Base-by-base conservation (phyloP, 2,329 filamentous ascomycete species). In the Xylariales sp. region DNA sequence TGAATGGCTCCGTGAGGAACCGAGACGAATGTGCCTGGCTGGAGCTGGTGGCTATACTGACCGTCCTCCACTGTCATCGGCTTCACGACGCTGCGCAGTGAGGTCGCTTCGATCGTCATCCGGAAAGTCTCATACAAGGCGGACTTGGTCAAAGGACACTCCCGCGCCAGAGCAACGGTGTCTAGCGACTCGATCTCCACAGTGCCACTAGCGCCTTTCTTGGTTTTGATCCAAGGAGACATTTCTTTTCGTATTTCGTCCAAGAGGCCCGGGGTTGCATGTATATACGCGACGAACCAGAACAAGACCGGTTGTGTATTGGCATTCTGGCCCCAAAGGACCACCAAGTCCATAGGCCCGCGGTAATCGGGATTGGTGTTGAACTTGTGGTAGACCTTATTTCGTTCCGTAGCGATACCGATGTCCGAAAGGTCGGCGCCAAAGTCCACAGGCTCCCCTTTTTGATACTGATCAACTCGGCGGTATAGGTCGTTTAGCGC, bases 371-470 rank as follows among this genome's bases (percentile, higher is more conserved):
- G n/a, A 1, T 34, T 15, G 28, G 40, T 40, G 32, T 33, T 35
- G 27, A 31, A 6, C 18, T 36, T 19, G 15, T 29, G 15, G 35
- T 47, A 47, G 13, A 42, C 31, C 4, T 36, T 19, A 20, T 34
- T 42, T 12, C 47, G 40, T 25, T 40, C 41, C 24, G 38, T 8
- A 2, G 38, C 38, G 20, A 40, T 21, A 33, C 47, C 38, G 18
- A 46, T 33, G 13, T 49, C 45, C 2, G 45, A 49, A 40, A 46
- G 42, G 33, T 47, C 45, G 16, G 44, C 46, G 11, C 37, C 44
- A 15, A 42, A 39, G 35, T 47, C 43, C 6, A 47, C 37, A 5
- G 34, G 33, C 13, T 42, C 31, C 5, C 45, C 47, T 14, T 27
- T 28, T 29, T 41, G 31, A 14, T 42, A 39, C 35, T 46, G 45